Evolutionary conservation across 1,284 basidiomycete genomes (phyloP).

Genomic region (Cutaneotrichosporon spelunceum): DNA sequence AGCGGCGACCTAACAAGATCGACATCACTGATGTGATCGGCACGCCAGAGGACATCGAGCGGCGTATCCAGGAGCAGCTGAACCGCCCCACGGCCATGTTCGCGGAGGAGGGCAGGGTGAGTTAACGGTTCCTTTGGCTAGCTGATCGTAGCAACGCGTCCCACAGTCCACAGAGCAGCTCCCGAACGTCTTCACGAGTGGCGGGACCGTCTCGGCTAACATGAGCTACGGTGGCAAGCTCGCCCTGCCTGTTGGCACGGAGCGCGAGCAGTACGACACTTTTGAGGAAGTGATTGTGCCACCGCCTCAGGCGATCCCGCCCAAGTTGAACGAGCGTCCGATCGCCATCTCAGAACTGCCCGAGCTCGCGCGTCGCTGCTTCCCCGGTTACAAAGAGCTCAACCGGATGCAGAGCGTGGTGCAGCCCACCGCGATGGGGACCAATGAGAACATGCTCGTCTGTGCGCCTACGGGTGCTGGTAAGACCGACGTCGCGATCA

Average conservation of each 20-base stretch:
- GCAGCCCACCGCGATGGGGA: slow-evolving; percentile 85
- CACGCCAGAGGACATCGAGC: slow-evolving; percentile 31
- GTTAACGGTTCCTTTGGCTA: slow-evolving; percentile 8
- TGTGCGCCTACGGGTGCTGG: slow-evolving; percentile 98
- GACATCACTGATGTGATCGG: slow-evolving; percentile 45
- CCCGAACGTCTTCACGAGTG: slow-evolving; percentile 86
- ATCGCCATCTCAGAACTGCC: slow-evolving; percentile 74
- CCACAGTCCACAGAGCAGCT: slow-evolving; percentile 60
- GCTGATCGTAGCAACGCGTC: slow-evolving; percentile 49
- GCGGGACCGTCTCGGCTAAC: slow-evolving; percentile 61
- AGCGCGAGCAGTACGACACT: slow-evolving; percentile 55
- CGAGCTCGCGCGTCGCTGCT: slow-evolving; percentile 75
- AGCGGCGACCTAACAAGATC: slow-evolving; percentile 26
- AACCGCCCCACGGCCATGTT: slow-evolving; percentile 41
- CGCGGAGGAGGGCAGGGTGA: slow-evolving; percentile 33
- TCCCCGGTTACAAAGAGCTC: slow-evolving; percentile 82
- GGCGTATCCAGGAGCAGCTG: slow-evolving; percentile 44
- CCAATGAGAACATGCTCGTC: slow-evolving; percentile 94
- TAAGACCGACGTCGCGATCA: slow-evolving; percentile 98
- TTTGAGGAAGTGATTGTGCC: slow-evolving; percentile 81
- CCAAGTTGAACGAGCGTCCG: slow-evolving; percentile 67
- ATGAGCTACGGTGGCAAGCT: slow-evolving; percentile 70
- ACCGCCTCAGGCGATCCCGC: slow-evolving; percentile 75
- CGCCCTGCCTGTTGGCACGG: slow-evolving; percentile 79
- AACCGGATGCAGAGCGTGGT: slow-evolving; percentile 97